These are phyloP conservation scores for Diaporthe longicolla DNA, from an alignment of 2,329 filamentous ascomycete species.

Conservation along the genomic window DNA sequence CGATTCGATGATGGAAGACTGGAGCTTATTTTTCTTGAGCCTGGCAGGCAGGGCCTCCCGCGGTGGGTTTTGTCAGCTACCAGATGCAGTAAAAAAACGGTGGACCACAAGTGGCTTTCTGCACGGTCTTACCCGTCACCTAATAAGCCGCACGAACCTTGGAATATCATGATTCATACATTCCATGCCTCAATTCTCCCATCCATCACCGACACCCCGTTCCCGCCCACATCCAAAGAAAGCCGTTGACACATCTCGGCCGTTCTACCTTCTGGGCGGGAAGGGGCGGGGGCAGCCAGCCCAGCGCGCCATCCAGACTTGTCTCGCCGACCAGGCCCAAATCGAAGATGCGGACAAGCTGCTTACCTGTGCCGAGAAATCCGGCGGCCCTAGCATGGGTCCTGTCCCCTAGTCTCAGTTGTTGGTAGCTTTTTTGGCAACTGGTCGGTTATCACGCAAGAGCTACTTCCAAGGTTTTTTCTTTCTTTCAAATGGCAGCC, in stretches of 20 bases:
- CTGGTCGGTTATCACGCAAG: constrained; percentile 38
- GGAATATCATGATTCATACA: constrained; percentile 28
- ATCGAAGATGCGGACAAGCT: background rate
- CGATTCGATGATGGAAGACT: constrained; percentile 30
- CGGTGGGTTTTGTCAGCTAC: too few relatives aligned
- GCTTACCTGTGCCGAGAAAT: constrained; percentile 12
- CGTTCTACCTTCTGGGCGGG: background rate
- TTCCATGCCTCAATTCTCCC: too few relatives aligned
- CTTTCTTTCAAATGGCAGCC: background rate
- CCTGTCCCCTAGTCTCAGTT: background rate
- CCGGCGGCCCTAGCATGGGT: constrained; percentile 39
- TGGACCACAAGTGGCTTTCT: background rate
- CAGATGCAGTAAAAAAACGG: background rate
- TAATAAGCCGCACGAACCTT: background rate
- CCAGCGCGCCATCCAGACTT: background rate
- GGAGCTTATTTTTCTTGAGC: constrained; percentile 10
- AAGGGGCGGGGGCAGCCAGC: too few relatives aligned
- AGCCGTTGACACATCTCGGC: constrained; percentile 16
- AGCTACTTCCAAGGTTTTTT: constrained; percentile 37
- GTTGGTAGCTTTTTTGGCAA: constrained; percentile 3
- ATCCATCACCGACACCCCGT: background rate
- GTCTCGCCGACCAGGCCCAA: background rate
- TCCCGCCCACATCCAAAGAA: background rate
- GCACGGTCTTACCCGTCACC: constrained; percentile 20
- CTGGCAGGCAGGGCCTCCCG: background rate